These are phyloP conservation scores for Neocucurbitaria cava DNA, from an alignment of 2,329 filamentous ascomycete genomes.

Conservation along the genomic window DNA sequence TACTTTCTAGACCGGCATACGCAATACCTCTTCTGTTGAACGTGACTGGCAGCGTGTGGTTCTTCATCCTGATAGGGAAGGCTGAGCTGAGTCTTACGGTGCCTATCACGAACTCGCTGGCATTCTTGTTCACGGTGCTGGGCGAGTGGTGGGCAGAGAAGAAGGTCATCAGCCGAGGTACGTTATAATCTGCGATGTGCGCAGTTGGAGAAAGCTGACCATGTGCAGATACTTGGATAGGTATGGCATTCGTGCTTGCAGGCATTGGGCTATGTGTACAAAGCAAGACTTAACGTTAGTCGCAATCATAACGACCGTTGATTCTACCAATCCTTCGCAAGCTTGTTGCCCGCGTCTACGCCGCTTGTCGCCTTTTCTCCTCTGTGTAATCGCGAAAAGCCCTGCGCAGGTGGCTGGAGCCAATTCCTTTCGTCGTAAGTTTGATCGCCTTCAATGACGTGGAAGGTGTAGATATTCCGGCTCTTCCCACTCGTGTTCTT, in stretches of 20 bases:
- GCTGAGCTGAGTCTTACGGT: conserved; percentile 93
- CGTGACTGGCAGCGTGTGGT: conserved; percentile 93
- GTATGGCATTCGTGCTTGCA: conserved; percentile 78
- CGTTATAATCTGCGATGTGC: conserved; percentile 32
- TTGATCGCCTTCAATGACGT: conserved; percentile 85
- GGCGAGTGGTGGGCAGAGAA: conserved; percentile 95
- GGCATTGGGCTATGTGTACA: conserved; percentile 87
- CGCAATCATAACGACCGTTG: neutral
- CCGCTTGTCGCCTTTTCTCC: conserved; percentile 1
- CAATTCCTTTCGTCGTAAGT: conserved; percentile 89
- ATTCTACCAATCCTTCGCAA: conserved; percentile 24
- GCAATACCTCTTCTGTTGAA: conserved; percentile 85
- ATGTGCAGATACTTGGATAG: conserved; percentile 75
- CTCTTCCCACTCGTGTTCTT: conserved; percentile 86
- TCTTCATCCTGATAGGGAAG: conserved; percentile 91
- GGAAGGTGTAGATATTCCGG: conserved; percentile 95
- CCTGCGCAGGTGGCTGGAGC: conserved; percentile 82
- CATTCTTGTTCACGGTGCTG: conserved; percentile 93
- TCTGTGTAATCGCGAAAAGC: conserved; percentile 74
- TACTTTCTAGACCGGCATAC: conserved; percentile 82
- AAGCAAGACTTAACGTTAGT: conserved; percentile 52
- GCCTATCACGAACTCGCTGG: conserved; percentile 91
- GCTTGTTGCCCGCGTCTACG: conserved; percentile 8
- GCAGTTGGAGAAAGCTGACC: conserved; percentile 11
- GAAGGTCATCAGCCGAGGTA: conserved; percentile 85